Conservation (phyloP, 2,329 filamentous ascomycete genomes). For the Aplosporella prunicola region DNA sequence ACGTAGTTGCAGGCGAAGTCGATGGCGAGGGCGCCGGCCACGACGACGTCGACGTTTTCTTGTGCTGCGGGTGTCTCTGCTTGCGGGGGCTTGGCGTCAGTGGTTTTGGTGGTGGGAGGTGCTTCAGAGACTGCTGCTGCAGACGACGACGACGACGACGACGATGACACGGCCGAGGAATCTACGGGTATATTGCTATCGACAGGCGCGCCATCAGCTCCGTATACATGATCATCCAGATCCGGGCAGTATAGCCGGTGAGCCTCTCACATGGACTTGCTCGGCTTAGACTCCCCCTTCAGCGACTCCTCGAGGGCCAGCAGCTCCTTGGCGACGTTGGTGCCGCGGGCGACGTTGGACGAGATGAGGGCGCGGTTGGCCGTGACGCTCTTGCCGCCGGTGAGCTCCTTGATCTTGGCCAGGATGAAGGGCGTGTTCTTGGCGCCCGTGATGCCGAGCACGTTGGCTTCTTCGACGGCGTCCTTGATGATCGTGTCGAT, state of each 20-base stretch:
- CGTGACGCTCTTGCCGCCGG: conserved; percentile 56
- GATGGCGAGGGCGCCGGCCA: conserved; percentile 82
- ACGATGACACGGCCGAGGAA: conserved; percentile 2
- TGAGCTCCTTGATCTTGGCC: conserved; percentile 68
- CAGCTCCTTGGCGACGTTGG: conserved; percentile 55
- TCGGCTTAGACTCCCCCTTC: conserved; percentile 4
- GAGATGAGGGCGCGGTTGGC: conserved; percentile 66
- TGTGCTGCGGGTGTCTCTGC: conserved; percentile 11
- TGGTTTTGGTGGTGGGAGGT: conserved; percentile 8
- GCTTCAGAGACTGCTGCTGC: not conserved
- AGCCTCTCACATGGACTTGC: conserved; percentile 7
- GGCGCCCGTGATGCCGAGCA: conserved; percentile 50
- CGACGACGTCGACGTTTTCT: conserved; percentile 53
- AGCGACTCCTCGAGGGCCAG: conserved; percentile 40
- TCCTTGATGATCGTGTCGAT: conserved; percentile 33
- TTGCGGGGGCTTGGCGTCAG: conserved; percentile 2
- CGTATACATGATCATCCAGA: conserved; percentile 26
- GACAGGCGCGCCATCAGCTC: conserved; percentile 6
- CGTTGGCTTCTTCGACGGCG: conserved; percentile 28
- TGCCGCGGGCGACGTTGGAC: conserved; percentile 56
- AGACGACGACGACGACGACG: not conserved
- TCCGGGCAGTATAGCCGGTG: conserved; percentile 2
- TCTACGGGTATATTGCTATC: conserved; percentile 9
- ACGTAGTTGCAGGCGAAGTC: conserved; percentile 78
- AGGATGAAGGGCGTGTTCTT: conserved; percentile 81